These are phyloP conservation scores for Smallanthus sonchifolius DNA, from an alignment of 129 eudicot species.

Conservation along the genomic window DNA sequence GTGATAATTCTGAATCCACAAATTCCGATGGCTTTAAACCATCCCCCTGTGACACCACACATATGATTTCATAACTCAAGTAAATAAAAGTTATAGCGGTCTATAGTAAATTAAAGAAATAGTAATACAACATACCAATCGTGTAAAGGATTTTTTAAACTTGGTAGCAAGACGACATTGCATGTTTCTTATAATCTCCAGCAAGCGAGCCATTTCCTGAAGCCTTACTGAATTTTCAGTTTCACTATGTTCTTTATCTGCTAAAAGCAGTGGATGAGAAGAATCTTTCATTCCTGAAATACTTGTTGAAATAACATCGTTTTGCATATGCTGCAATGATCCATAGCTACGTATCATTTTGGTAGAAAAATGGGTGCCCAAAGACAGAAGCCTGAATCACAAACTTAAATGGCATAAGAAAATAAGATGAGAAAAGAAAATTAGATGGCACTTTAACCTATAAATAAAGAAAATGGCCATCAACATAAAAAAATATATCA, in stretches of 20 bases:
- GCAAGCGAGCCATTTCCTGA: conserved; percentile 62
- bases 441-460: conserved; percentile 9
- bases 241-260: conserved; percentile 41
- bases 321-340: conserved; percentile 51
- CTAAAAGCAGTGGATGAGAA: conserved; percentile 32
- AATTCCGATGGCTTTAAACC: conserved; percentile 39
- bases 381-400: conserved; percentile 69
- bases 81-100: conserved; percentile 13
- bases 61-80: conserved; percentile 4
- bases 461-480: conserved; percentile 10
- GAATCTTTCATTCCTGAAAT: conserved; percentile 29
- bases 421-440: not conserved
- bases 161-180: conserved; percentile 62
- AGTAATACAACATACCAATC: conserved; percentile 41
- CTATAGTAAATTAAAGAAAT: not conserved
- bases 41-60: conserved; percentile 40
- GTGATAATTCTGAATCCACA: conserved; percentile 33
- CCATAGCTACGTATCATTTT: conserved; percentile 73
- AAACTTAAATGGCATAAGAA: conserved; percentile 25
- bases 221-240: conserved; percentile 48
- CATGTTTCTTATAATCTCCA: conserved; percentile 70
- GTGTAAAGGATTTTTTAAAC: conserved; percentile 55
- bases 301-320: conserved; percentile 29
- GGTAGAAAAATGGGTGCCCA: conserved; percentile 73
- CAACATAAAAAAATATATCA: not conserved